A percentile compares a stretch with the other conserved stretches of the same genome.
Evolutionary conservation across 2,329 filamentous ascomycete genomes (phyloP).

Genomic region (Aspergillus tamarii): DNA sequence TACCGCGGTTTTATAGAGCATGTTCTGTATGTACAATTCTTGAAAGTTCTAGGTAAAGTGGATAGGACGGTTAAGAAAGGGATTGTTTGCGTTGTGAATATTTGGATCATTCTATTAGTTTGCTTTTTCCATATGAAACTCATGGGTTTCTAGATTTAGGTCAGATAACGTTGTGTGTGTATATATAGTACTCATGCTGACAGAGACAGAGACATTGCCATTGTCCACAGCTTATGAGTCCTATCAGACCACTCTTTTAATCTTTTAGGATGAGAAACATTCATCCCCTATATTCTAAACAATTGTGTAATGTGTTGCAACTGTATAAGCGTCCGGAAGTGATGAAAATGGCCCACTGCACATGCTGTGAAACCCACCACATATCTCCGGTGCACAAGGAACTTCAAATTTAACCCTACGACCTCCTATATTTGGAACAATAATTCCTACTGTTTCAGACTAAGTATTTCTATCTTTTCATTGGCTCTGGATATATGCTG

Average conservation of each 20-base stretch:
- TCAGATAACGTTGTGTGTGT: not conserved
- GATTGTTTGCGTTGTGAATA: too few relatives aligned
- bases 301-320: not conserved
- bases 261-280: not conserved
- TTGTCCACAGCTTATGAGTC: not conserved
- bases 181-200: not conserved
- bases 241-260: not conserved
- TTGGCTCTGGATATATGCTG: too few relatives aligned
- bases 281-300: not conserved
- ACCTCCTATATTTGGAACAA: too few relatives aligned
- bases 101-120: too few relatives aligned
- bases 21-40: too few relatives aligned
- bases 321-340: not conserved
- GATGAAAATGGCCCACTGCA: not conserved
- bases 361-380: not conserved
- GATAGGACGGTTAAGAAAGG: too few relatives aligned
- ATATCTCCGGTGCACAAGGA: not conserved
- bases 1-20: too few relatives aligned
- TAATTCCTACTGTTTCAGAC: too few relatives aligned
- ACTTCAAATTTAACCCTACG: too few relatives aligned
- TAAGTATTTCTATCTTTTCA: too few relatives aligned
- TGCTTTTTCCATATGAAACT: not conserved
- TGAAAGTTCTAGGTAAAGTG: too few relatives aligned
- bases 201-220: not conserved
- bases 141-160: fast-evolving